Evolutionary conservation across 768 basidiomycete genomes (phyloP).

Genomic region (Multifurca ochricompacta): DNA sequence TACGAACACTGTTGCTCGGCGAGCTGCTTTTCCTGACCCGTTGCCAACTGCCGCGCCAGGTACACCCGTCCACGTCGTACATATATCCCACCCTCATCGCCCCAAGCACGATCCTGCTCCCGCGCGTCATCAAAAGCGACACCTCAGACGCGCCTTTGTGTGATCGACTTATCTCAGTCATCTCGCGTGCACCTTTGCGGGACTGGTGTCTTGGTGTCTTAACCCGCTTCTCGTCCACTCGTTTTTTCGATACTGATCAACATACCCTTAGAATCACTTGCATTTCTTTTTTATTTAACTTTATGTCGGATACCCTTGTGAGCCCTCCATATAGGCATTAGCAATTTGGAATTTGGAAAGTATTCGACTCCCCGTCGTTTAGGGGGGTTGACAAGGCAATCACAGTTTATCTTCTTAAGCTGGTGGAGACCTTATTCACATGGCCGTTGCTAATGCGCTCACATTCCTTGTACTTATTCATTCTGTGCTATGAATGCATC

Average conservation of each 20-base stretch:
- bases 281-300: neutral
- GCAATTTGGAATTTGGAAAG: too few species aligned
- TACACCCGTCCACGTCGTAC: constrained; percentile 12
- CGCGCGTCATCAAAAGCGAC: neutral
- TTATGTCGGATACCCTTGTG: constrained; percentile 10
- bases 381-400: neutral
- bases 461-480: constrained; percentile 3
- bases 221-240: constrained; percentile 29
- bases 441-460: neutral
- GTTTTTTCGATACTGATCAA: constrained; percentile 13
- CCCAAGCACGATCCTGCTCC: neutral
- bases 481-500: constrained; percentile 3
- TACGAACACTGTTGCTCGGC: constrained; percentile 50
- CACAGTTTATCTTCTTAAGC: neutral
- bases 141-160: constrained; percentile 12
- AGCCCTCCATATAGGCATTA: too few species aligned
- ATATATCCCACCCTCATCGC: constrained; percentile 2
- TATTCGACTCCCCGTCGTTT: neutral
- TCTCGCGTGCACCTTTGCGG: constrained; percentile 1
- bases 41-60: constrained; percentile 16
- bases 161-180: neutral
- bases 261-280: constrained; percentile 5
- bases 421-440: neutral
- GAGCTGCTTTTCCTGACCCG: constrained; percentile 24
- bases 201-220: constrained; percentile 22